phyloP scores from a whole-genome alignment of 306 rosid species.

The Dalbergia oliveri region DNA sequence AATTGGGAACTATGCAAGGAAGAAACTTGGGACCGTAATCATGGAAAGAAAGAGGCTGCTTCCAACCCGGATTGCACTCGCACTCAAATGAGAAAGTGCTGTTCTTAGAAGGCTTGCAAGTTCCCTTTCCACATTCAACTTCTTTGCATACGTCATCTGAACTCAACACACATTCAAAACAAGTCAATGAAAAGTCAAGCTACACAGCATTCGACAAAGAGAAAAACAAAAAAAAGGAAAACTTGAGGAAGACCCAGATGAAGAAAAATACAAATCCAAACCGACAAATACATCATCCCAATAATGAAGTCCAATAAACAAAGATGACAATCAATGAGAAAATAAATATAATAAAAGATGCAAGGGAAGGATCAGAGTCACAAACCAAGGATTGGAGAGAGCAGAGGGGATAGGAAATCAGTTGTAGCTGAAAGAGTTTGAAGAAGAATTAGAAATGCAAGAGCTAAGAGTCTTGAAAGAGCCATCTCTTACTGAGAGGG shows the following conservation, averaged over 20 bases:
- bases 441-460: conserved; percentile 46
- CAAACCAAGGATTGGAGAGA: conserved; percentile 68
- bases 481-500: conserved; percentile 53
- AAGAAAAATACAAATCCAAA: background rate
- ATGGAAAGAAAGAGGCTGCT: conserved; percentile 47
- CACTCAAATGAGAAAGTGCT: conserved; percentile 62
- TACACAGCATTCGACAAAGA: background rate
- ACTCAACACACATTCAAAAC: conserved; percentile 27
- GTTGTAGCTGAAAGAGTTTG: conserved; percentile 48
- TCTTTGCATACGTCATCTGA: conserved; percentile 71
- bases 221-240: background rate
- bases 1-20: conserved; percentile 79
- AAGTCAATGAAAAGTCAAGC: conserved; percentile 10
- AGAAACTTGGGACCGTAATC: conserved; percentile 57
- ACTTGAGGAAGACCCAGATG: conserved; percentile 31
- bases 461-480: conserved; percentile 27
- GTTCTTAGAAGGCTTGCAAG: conserved; percentile 64
- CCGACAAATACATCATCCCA: conserved; percentile 17
- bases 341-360: background rate
- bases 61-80: conserved; percentile 77
- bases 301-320: background rate
- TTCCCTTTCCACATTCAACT: conserved; percentile 74
- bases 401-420: conserved; percentile 56
- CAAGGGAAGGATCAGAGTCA: conserved; percentile 11
- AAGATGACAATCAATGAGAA: background rate